phyloP scores from a whole-genome alignment of 345 rosid species.

The Syzygium grande region DNA sequence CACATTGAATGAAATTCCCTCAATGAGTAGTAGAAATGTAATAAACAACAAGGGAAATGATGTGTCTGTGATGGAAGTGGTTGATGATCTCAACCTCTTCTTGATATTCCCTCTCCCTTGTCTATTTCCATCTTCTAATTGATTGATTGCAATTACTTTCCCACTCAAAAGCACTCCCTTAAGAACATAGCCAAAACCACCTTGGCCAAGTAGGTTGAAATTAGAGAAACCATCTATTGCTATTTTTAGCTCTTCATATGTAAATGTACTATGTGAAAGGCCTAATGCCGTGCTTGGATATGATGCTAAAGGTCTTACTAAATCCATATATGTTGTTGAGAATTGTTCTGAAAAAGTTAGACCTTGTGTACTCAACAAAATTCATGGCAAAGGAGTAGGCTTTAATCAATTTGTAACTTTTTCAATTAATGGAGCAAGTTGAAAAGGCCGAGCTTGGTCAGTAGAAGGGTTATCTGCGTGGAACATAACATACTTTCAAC shows the following conservation, averaged over 20 bases:
- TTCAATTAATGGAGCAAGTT: conserved; percentile 11
- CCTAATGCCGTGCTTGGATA: not conserved
- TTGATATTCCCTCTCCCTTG: conserved; percentile 58
- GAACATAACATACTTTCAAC: not conserved
- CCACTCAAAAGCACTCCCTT: conserved; percentile 52
- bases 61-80: conserved; percentile 57
- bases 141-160: conserved; percentile 51
- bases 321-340: not conserved
- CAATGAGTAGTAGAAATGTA: conserved; percentile 32
- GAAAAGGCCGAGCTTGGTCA: conserved; percentile 18
- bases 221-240: not conserved
- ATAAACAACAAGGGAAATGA: conserved; percentile 58
- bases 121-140: conserved; percentile 49
- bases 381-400: conserved; percentile 18
- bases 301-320: no score
- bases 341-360: not conserved
- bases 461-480: conserved; percentile 16
- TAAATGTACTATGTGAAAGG: not conserved
- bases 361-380: not conserved
- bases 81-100: conserved; percentile 54
- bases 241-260: not conserved
- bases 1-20: conserved; percentile 53
- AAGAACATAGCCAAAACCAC: conserved; percentile 51
- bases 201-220: not conserved
- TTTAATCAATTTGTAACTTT: conserved; percentile 13